Evolutionary conservation across 805 yeast species (phyloP).

Genomic region (Blastobotrys mokoenaii): DNA sequence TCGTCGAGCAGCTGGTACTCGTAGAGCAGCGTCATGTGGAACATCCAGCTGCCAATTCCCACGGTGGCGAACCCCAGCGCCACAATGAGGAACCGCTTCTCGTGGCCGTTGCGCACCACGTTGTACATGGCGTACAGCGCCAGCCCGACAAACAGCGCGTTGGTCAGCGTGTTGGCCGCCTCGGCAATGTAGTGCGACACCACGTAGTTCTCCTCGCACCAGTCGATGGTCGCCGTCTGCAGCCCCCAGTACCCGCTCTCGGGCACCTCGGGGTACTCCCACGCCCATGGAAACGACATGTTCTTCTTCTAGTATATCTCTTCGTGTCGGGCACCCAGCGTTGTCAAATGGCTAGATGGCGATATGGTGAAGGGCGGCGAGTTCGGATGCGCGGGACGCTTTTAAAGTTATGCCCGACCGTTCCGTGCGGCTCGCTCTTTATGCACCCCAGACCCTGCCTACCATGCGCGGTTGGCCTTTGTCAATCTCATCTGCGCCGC

Average conservation of each 20-base stretch:
- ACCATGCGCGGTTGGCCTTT: too few relatives aligned
- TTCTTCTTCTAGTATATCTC: too few relatives aligned
- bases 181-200: conserved; percentile 83
- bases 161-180: conserved; percentile 79
- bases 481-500: too few relatives aligned
- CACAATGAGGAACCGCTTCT: conserved; percentile 59
- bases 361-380: too few relatives aligned
- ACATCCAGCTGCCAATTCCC: conserved; percentile 90
- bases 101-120: conserved; percentile 53
- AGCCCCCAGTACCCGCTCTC: conserved; percentile 28
- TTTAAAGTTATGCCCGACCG: too few relatives aligned
- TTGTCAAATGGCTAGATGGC: too few relatives aligned
- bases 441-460: too few relatives aligned
- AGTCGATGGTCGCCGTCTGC: conserved; percentile 85
- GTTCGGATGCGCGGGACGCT: too few relatives aligned
- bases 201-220: conserved; percentile 98
- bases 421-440: too few relatives aligned
- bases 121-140: conserved; percentile 61
- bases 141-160: conserved; percentile 44
- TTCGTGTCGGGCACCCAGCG: too few relatives aligned
- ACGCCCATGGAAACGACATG: conserved; percentile 6
- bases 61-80: conserved; percentile 79
- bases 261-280: conserved; percentile 18
- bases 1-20: conserved; percentile 90
- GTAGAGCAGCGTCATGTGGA: conserved; percentile 91